Evolutionary conservation across 371 early-diverging fungal genomes (phyloP), one percentile per base, ranked within the genome.

Genomic region (Neoconidiobolus thromboides): DNA sequence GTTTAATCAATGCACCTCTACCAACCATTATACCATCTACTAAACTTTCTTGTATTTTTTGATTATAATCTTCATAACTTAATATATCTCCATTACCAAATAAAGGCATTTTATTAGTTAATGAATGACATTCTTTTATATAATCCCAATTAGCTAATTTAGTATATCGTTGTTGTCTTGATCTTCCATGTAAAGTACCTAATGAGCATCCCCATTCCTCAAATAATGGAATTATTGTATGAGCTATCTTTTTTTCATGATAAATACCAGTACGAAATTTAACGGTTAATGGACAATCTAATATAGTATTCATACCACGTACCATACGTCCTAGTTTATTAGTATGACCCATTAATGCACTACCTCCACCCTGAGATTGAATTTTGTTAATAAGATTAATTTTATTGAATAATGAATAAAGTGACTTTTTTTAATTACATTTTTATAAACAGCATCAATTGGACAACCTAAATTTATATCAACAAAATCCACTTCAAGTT

Each of bases 401-500:
- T 48, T n/a, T 61, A 12, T 5, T 39, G 4, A 3, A 1, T 26
- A 26, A 26, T 26, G 26, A 26, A 26, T 26, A 26, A 26, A 26
- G 26, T 26, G 26, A 26, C 26, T 26, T 26, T 10, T n/a, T 4
- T 44, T 38, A 44, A 62, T 58, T 68, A 76, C 78, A 61, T 70
- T 73, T 44, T 84, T 80, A 61, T 73, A 89, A 6, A 93, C 81
- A 37, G 81, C 66, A 62, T 97, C 97, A 48, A 95, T 87, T 7
- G 97, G 97, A 67, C 97, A 97, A 0, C 97, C 96, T 76, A 89
- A 72, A 69, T 97, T 97, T 52, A 96, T 70, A 71, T 96, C 97
- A 47, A 96, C 81, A 69, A 97, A 97, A 65, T 97, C 96, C 15
- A 92, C 81, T 6, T 77, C 74, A 7, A 77, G 70, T 50, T 80